Percentiles rank a stretch among this genome's conserved stretches.
Conservation (phyloP, 805 yeast species). For the Candida vaughaniae region DNA sequence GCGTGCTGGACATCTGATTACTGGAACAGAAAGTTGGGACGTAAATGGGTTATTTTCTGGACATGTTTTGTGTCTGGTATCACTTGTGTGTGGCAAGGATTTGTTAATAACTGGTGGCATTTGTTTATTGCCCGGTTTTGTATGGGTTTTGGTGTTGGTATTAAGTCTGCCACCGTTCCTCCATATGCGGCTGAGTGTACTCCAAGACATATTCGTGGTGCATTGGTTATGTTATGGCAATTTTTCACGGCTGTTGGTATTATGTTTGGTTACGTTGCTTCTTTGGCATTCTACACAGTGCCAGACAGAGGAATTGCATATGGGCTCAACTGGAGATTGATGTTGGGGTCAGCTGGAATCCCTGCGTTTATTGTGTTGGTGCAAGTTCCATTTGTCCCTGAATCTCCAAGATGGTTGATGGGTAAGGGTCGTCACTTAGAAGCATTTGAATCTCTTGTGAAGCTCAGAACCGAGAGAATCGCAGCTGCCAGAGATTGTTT, state of each 20-base stretch:
- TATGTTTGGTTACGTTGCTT: constrained; percentile 62
- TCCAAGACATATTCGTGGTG: constrained; percentile 60
- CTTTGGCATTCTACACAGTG: constrained; percentile 58
- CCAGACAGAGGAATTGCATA: constrained; percentile 44
- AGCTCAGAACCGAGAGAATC: constrained; percentile 45
- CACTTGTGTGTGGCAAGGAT: constrained; percentile 70
- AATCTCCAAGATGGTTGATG: constrained; percentile 70
- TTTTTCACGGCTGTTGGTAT: constrained; percentile 73
- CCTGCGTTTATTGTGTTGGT: constrained; percentile 54
- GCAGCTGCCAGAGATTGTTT: constrained; percentile 67
- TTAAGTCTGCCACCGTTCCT: constrained; percentile 67
- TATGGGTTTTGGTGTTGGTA: constrained; percentile 66
- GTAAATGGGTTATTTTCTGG: constrained; percentile 60
- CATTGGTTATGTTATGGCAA: constrained; percentile 71
- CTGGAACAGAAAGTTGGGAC: constrained; percentile 52
- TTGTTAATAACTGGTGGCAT: constrained; percentile 59
- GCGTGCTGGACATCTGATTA: constrained; percentile 63
- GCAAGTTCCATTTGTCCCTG: constrained; percentile 58
- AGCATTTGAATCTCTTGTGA: constrained; percentile 49
- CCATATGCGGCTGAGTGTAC: constrained; percentile 64
- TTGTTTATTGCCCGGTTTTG: constrained; percentile 58
- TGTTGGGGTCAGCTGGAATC: constrained; percentile 62
- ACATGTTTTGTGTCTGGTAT: constrained; percentile 57
- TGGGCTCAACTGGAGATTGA: constrained; percentile 57
- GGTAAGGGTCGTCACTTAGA: constrained; percentile 50